Base-by-base conservation (phyloP, 148 eudicot genomes). In the Amaranthus palmeri region DNA sequence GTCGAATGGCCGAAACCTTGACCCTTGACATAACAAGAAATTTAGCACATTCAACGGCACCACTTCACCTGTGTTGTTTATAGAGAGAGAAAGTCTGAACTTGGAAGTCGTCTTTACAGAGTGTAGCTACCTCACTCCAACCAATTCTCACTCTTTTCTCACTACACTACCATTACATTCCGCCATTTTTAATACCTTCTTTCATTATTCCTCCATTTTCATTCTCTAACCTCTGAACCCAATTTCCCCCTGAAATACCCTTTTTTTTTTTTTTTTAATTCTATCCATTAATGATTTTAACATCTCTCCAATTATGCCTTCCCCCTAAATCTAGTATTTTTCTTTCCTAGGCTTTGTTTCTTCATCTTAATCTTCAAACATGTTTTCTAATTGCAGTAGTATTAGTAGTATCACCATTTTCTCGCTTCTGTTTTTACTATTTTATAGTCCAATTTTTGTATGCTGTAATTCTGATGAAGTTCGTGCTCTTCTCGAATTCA, bases 401-500 rank as follows among this genome's bases (percentile, higher is more conserved):
- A 48, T 25, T 46, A 42, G 10, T 43, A 62, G 15, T 47, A 47
- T 36, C 13, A 62, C 36, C 58, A 52, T 56, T 47, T 42, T 47
- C 69, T 71, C 78, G 25, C 73, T 78, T 57, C 40, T 77, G n/a
- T 11, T 54, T 18, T 74, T 75, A 51, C 42, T 67, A n/a, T 61
- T 67, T n/a, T 15, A 71, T 63, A 6, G 17, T 51, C 69, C 57
- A 40, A 62, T 53, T 42, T 51, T 62, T 11, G 57, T 52, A 54
- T 43, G 68, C 47, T 78, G 76, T 9, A 75, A 70, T 5, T 72
- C 76, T 4, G 86, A 83, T 10, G 98, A 93, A 70, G 62, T 93
- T 62, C 83, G 85, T 25, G 85, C 98, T 40, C 79, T 89, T 0
- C 82, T 91, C 40, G 98, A 95, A 85, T 95, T 95, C 89, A 85